Conservation (phyloP, 2,329 filamentous ascomycete species). For the Xylariales sp. region DNA sequence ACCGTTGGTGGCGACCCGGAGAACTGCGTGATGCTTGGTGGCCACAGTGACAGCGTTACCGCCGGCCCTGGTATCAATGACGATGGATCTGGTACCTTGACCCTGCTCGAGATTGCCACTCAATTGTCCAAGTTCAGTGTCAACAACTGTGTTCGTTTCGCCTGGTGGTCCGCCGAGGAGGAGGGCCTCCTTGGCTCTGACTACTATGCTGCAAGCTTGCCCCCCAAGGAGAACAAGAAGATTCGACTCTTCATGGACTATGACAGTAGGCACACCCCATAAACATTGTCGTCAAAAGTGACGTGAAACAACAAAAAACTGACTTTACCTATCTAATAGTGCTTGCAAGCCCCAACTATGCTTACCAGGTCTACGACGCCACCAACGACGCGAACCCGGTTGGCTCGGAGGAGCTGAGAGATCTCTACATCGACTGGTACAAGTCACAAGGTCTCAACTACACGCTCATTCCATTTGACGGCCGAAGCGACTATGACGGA, state of each 20-base stretch:
- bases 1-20: constrained; percentile 52
- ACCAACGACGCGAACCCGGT: constrained; percentile 66
- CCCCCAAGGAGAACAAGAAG: constrained; percentile 54
- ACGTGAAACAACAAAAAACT: too few relatives aligned
- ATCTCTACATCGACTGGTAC: constrained; percentile 67
- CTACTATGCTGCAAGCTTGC: constrained; percentile 53
- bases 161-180: constrained; percentile 66
- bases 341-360: constrained; percentile 63
- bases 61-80: constrained; percentile 74
- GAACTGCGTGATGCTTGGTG: constrained; percentile 63
- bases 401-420: constrained; percentile 65
- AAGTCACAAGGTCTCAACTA: constrained; percentile 56
- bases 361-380: constrained; percentile 67
- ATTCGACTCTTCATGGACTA: constrained; percentile 67
- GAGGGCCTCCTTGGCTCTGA: constrained; percentile 61
- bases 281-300: too few relatives aligned
- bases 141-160: constrained; percentile 63
- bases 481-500: constrained; percentile 74
- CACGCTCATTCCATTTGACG: constrained; percentile 71
- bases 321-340: too few relatives aligned
- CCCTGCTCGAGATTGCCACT: constrained; percentile 58
- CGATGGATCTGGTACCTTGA: constrained; percentile 64
- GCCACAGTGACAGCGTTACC: constrained; percentile 58
- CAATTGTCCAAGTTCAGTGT: constrained; percentile 54
- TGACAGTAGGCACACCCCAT: too few relatives aligned